phyloP scores from a whole-genome alignment of 2,329 filamentous ascomycete species.

The Pseudogymnoascus sp. region DNA sequence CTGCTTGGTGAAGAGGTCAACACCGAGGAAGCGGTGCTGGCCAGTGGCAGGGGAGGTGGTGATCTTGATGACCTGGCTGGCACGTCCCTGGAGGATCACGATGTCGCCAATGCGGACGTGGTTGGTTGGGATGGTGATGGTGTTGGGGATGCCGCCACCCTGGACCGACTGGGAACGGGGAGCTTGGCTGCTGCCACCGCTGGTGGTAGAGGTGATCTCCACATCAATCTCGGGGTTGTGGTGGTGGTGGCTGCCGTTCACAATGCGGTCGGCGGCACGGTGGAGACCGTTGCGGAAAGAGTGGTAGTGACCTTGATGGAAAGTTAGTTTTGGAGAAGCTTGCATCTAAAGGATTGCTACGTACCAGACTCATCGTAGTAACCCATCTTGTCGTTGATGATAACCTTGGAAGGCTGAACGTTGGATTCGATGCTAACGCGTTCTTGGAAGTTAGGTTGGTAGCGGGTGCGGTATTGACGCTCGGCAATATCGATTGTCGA shows the following conservation, averaged over 20 bases:
- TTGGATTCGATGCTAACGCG: slow-evolving; percentile 45
- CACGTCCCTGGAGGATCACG: slow-evolving; percentile 95
- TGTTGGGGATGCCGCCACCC: slow-evolving; percentile 52
- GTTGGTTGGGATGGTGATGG: slow-evolving; percentile 97
- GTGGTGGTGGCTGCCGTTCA: slow-evolving; percentile 53
- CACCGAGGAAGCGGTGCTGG: slow-evolving; percentile 99
- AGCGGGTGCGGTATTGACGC: slow-evolving; percentile 57
- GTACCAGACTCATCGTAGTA: slow-evolving; percentile 66
- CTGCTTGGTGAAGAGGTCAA: slow-evolving; percentile 99
- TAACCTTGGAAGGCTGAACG: slow-evolving; percentile 28
- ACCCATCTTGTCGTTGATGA: slow-evolving; percentile 53
- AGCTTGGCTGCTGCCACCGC: slow-evolving; percentile 16
- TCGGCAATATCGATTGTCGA: slow-evolving; percentile 52
- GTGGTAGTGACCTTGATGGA: slow-evolving; percentile 58
- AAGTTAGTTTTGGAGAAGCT: not conserved
- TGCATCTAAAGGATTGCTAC: slow-evolving; percentile 12
- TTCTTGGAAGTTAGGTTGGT: slow-evolving; percentile 48
- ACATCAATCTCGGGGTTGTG: slow-evolving; percentile 33
- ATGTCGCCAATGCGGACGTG: slow-evolving; percentile 99
- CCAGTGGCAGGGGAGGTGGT: slow-evolving; percentile 97
- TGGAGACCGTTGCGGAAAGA: slow-evolving; percentile 65
- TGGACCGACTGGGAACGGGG: slow-evolving; percentile 3
- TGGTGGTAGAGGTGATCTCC: slow-evolving; percentile 17
- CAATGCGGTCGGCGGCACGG: slow-evolving; percentile 57
- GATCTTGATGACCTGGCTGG: slow-evolving; percentile 99